Base-by-base conservation (phyloP, 2,329 filamentous ascomycete species). In the Shiraia sp. region DNA sequence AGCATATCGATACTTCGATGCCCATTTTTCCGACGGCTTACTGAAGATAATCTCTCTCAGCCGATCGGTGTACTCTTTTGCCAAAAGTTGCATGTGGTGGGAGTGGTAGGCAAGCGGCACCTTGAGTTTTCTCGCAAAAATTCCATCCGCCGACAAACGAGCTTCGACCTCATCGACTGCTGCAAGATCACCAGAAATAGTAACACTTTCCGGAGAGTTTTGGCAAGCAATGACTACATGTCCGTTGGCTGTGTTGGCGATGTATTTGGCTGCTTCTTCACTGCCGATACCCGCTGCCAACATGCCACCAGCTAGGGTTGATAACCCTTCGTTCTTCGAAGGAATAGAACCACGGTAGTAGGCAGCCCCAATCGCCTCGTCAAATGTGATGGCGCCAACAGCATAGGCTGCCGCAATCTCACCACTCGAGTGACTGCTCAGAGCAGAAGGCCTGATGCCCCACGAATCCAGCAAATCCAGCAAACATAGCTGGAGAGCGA, bases 51-150 rank as follows among this genome's bases (percentile, higher is more conserved):
- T 22, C 8, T 22, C 19, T 8, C 19, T 22, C 19, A 22, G 8
- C 8, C 19, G 19, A 22, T 55, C 14, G 55, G 12, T 8, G 47
- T 56, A 9, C 14, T 36, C 14, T 8, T 17, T 24, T 4, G 55
- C 40, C 15, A 33, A 23, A 2, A 42, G 24, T 4, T 44, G 14
- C 49, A 55, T 44, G 16, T 47, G 36, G 25, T 40, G 27, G 39
- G 46, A 75, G 37, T 77, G 75, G 35, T 76, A 77, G 0, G 74
- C 75, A 19, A 72, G 66, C 2, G 73, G 70, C 8, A 37, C 37
- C 42, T 68, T 61, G 5, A 78, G 62, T 13, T 59, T 46, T 1
- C 72, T 58, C 3, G 57, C 63, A 44, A 76, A 76, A 8, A 65
- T 66, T 8, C 61, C 52, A n/a, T 68, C 53, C 2, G 63, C 59